Base-by-base conservation (phyloP, 805 yeast species). In the Groenewaldozyma salmanticensis region DNA sequence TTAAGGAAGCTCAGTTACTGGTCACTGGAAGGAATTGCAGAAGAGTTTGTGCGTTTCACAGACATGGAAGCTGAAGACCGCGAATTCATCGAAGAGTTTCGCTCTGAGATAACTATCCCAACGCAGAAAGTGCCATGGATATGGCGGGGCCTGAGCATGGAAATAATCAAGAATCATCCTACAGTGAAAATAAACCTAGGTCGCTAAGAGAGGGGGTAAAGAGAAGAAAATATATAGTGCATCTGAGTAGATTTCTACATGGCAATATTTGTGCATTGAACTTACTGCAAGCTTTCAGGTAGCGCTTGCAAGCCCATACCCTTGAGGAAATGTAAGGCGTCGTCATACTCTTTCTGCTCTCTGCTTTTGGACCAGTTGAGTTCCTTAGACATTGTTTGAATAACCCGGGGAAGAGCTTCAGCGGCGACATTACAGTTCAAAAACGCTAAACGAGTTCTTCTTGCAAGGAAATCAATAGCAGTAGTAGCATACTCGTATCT, bases 391-490 rank as follows among this genome's bases (percentile, higher is more conserved):
- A 88, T 82, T 49, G 85, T 72, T 52, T 82, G 81, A 39, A 83
- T 87, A 31, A 90, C 94, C 47, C 80, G 81, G 48, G 86, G 94
- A 42, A 88, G 78, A 13, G 94, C 82, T 39, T 66, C 70, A 48
- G 78, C 65, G 11, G 96, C 95, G 49, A 81, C 86, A 60, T 77
- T 77, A 33, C 92, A 84, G 65, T 88, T 88, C 59, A 88, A 70
- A 68, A 87, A 90, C 2, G 95, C 95, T 59, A 85, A 77, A 65
- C 97, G 78, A 40, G 90, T 79, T 71, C 97, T 81, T 71, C 96
- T 81, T 42, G 94, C 85, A 50, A 88, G 70, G 70, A 88, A 86
- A 63, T 88, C 97, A 43, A 80, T 67, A 36, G 95, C 94, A 9
- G 88, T 82, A 66, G 94, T 74, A 33, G 85, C 77, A 61, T 86